These are phyloP conservation scores for Candida suzukii DNA, from an alignment of 805 yeast species.

Conservation along the genomic window DNA sequence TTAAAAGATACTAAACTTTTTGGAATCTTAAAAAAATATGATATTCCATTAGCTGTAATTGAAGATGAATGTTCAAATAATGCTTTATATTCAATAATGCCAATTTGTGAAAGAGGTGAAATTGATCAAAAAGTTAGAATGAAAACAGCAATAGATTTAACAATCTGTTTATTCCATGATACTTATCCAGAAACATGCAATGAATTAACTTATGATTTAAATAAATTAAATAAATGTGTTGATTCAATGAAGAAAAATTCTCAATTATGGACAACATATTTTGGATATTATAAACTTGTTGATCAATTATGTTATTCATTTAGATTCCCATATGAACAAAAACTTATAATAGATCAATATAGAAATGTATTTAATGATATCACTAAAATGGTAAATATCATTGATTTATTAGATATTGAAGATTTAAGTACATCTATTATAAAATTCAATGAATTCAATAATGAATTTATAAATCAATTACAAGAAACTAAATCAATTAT, in stretches of 20 bases:
- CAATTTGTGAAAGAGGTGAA: neutral
- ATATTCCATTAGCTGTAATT: neutral
- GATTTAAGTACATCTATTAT: neutral
- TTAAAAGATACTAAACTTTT: neutral
- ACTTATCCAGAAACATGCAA: neutral
- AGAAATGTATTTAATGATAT: neutral
- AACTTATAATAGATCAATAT: neutral
- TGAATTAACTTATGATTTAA: neutral
- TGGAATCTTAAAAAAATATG: neutral
- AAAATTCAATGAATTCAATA: neutral
- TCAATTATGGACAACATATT: constrained; percentile 15
- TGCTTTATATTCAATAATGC: neutral
- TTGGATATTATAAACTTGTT: constrained; percentile 10
- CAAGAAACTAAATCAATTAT: neutral
- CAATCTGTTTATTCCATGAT: neutral
- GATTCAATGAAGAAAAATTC: constrained; percentile 1
- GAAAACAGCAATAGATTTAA: neutral
- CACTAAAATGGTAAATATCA: neutral
- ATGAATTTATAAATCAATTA: neutral
- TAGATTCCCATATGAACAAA: neutral
- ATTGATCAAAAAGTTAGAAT: neutral
- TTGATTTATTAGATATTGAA: neutral
- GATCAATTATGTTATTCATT: constrained; percentile 5
- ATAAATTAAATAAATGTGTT: constrained; percentile 5
- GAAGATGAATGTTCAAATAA: neutral